phyloP scores from a whole-genome alignment of 78 protist genomes.

The Dictyostelium firmibasis region DNA sequence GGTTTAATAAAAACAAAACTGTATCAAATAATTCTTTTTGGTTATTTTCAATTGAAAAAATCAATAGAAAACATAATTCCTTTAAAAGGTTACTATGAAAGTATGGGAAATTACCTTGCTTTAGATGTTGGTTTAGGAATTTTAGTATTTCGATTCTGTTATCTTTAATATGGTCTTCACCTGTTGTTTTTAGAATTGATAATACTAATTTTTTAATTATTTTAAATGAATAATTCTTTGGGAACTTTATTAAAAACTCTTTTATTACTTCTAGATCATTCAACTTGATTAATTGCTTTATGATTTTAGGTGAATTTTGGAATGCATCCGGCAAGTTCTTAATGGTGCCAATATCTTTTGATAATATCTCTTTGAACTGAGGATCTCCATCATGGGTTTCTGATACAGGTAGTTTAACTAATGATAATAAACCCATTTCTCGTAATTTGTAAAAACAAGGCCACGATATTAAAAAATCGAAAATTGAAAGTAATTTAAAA shows the following conservation, averaged over 20 bases:
- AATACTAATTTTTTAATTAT: not conserved
- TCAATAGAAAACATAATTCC: too few relatives aligned
- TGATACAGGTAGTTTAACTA: not conserved
- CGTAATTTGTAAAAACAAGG: not conserved
- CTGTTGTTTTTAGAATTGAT: not conserved
- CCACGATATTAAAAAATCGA: not conserved
- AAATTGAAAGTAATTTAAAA: too few relatives aligned
- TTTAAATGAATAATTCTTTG: not conserved
- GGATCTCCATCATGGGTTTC: not conserved
- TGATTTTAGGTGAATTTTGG: too few relatives aligned
- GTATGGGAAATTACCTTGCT: not conserved
- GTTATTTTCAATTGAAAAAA: not conserved
- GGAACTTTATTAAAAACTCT: not conserved
- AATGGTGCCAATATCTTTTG: not conserved
- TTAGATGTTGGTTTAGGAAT: too few relatives aligned
- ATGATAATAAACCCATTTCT: not conserved
- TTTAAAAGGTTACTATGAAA: not conserved
- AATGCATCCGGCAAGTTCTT: not conserved
- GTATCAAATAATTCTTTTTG: not conserved
- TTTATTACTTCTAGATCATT: too few relatives aligned
- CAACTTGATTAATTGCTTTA: not conserved
- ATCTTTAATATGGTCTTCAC: not conserved
- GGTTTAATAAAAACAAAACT: not conserved
- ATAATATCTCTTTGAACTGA: not conserved
- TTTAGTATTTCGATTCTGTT: not conserved